phyloP scores from a whole-genome alignment of 345 rosid genomes.

The Aquilaria sinensis region DNA sequence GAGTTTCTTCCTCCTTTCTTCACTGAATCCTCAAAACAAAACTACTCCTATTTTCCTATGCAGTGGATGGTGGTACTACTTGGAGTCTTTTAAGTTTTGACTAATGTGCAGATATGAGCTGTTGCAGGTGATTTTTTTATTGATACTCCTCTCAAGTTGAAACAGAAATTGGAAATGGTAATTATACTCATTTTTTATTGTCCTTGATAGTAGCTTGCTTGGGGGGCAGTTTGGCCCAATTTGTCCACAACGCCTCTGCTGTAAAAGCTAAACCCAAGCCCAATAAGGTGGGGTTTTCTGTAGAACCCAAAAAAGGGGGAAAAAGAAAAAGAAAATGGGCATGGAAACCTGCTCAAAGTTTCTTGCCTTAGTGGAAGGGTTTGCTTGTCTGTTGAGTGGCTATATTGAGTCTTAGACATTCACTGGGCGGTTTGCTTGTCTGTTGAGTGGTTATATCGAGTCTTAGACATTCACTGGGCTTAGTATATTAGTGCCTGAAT shows the following conservation, averaged over 20 bases:
- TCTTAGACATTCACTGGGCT: background rate
- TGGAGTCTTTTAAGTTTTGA: background rate
- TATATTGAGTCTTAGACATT: background rate
- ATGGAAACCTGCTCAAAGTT: constrained; percentile 3
- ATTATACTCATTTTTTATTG: constrained; percentile 12
- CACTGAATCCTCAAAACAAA: background rate
- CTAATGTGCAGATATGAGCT: constrained; percentile 16
- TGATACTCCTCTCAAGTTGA: constrained; percentile 78
- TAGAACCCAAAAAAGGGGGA: too few relatives aligned
- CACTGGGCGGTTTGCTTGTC: background rate
- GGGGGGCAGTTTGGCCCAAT: background rate
- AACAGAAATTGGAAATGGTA: constrained; percentile 85
- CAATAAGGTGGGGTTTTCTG: too few relatives aligned
- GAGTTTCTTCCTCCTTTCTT: constrained; percentile 30
- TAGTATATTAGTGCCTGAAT: background rate
- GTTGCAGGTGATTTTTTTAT: constrained; percentile 82
- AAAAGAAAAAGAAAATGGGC: too few relatives aligned
- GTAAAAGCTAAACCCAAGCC: too few relatives aligned
- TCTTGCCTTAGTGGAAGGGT: constrained; percentile 3
- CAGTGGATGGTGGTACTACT: too few relatives aligned
- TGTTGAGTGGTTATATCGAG: background rate
- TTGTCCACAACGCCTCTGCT: too few relatives aligned
- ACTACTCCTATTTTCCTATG: background rate
- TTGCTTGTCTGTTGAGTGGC: background rate
- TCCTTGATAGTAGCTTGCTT: too few relatives aligned